Base-by-base conservation (phyloP, 192 early-diverging fungal genomes). In the Coemansia reversa region DNA sequence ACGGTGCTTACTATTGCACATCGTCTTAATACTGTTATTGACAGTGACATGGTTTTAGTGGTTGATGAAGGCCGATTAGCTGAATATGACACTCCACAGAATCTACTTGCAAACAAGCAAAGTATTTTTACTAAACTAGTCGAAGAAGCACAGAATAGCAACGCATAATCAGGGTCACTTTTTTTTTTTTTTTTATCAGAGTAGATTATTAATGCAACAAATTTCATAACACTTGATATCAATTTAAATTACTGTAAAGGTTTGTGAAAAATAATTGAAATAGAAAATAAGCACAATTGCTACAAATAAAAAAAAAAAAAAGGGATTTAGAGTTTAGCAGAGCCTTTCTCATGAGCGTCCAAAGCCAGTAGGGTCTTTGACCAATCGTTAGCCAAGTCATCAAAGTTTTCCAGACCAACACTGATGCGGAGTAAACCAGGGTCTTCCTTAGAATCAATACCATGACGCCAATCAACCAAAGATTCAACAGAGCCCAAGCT, bases 1-100 rank as follows among this genome's bases (percentile, higher is more conserved):
- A 90, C 89, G 1, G 83, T 89, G 19, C 55, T 89, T 51, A 88
- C 86, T 7, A 89, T 90, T 76, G 88, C 87, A 4, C 87, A 90
- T 53, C 76, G 89, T 11, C 76, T 89, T 52, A 87, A 89, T 69
- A 89, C 88, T 0, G 71, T 89, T 24, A 77, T 86, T 24, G 86
- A 86, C 55, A 81, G 81, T 63, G 73, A 77, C 52, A 72, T 79
- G 53, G 86, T 89, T 51, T 59, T 89, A 23, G 86, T 89, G n/a
- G 45, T 89, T 18, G 86, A 89, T 45, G 66, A 70, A 11, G 88
- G 88, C 23, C 60, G 54, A 18, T 51, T 89, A 39, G 81, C 76
- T 4, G 88, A 89, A 61, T 84, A 83, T 53, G 88, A 86, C 65
- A 76, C 82, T n/a, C 88, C 88, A 0, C 58, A 70, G 27, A 76